phyloP scores from a whole-genome alignment of 257 asterid genomes.

The Petunia secreta region DNA sequence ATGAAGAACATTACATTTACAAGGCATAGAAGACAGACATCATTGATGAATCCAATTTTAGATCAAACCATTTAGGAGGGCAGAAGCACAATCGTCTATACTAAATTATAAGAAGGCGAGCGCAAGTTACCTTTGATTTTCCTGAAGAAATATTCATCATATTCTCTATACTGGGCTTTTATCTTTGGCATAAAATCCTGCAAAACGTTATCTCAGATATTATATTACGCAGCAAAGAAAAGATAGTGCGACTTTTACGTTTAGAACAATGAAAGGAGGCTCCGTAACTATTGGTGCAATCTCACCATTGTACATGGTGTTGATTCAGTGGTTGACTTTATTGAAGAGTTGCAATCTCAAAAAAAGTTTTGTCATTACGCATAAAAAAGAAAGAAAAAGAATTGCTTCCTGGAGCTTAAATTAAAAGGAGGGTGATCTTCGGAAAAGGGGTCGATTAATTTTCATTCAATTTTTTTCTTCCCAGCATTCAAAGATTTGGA shows the following conservation, averaged over 20 bases:
- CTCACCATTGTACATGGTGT: no score
- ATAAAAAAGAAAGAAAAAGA: background rate
- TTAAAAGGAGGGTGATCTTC: background rate
- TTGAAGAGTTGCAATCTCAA: no score
- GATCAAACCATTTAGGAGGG: slow-evolving; percentile 1
- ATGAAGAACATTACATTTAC: background rate
- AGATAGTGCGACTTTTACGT: background rate
- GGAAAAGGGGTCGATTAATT: background rate
- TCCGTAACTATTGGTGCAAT: no score
- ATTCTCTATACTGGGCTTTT: slow-evolving; percentile 56
- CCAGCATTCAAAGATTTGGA: background rate
- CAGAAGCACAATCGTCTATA: background rate
- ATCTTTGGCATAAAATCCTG: slow-evolving; percentile 81
- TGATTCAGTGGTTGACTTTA: no score
- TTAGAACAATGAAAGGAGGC: no score
- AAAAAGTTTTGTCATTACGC: no score
- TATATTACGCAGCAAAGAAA: background rate
- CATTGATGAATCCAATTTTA: background rate
- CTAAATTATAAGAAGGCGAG: background rate
- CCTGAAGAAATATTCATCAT: slow-evolving; percentile 72
- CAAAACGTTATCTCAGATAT: slow-evolving; percentile 16
- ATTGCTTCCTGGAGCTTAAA: background rate
- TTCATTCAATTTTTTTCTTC: background rate
- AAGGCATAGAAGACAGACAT: slow-evolving; percentile 1
- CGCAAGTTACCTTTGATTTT: slow-evolving; percentile 61